A percentile compares a stretch with the other conserved stretches of the same genome.
Conservation (phyloP, 2,329 filamentous ascomycete species). For the Talaromyces sp. region DNA sequence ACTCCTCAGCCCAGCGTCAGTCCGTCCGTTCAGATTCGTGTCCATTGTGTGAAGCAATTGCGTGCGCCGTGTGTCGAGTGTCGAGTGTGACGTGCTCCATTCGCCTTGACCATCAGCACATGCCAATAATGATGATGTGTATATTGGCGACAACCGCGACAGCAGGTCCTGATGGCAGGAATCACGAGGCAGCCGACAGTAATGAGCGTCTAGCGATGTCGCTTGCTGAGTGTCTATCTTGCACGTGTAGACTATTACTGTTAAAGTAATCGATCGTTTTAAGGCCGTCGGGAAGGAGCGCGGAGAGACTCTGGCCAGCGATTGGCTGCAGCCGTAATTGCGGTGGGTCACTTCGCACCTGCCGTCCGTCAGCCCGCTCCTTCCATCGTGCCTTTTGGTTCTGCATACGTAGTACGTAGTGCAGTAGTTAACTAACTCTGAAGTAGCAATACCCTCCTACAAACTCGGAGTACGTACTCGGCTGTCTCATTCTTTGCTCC, state of each 20-base stretch:
- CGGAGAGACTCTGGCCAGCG: neutral
- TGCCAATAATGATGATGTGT: neutral
- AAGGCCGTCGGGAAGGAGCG: neutral
- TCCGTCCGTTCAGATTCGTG: conserved; percentile 26
- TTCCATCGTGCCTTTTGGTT: neutral
- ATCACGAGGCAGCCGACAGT: neutral
- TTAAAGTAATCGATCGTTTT: neutral
- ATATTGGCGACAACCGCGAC: neutral
- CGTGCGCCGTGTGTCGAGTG: conserved; percentile 11
- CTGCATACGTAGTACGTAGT: too few relatives aligned
- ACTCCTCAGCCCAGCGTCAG: conserved; percentile 61
- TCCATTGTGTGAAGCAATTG: conserved; percentile 32
- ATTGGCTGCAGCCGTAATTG: conserved; percentile 5
- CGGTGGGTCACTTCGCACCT: neutral
- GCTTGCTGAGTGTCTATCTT: neutral
- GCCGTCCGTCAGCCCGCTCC: neutral
- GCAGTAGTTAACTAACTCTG: too few relatives aligned
- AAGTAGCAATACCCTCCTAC: neutral
- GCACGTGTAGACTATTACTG: neutral
- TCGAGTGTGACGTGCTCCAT: conserved; percentile 17
- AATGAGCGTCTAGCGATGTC: neutral
- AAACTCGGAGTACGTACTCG: neutral
- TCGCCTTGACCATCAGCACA: conserved; percentile 14
- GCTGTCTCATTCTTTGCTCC: neutral
- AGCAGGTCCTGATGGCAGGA: neutral